Conservation (phyloP, 176 grass and related monocot species). For the Cenchrus americanus region DNA sequence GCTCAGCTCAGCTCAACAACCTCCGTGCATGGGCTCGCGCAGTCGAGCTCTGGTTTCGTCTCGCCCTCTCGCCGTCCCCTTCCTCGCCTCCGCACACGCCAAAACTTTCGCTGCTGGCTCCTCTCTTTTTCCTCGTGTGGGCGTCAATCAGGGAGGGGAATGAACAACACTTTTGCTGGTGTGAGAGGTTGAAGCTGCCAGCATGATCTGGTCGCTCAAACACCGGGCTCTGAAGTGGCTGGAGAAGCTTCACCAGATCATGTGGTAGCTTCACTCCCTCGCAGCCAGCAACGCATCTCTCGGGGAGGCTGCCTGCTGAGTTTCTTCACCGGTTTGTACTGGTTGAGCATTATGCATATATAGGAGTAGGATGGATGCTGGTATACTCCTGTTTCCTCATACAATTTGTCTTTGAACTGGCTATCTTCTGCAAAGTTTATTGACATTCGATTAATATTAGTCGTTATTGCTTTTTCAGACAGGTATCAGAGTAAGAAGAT, state of each 20-base stretch:
- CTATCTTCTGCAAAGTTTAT: too few species aligned
- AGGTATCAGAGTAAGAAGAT: background rate
- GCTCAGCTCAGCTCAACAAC: background rate
- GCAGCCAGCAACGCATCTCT: conserved; percentile 37
- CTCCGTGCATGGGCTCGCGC: conserved; percentile 33
- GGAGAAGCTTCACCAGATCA: conserved; percentile 45
- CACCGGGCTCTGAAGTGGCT: background rate
- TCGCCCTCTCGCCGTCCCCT: background rate
- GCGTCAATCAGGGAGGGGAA: background rate
- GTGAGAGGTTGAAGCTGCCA: conserved; percentile 76
- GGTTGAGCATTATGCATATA: background rate
- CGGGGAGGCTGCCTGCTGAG: background rate
- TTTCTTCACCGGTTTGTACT: background rate
- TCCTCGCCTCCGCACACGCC: background rate
- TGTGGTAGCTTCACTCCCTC: conserved; percentile 68
- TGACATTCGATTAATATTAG: background rate
- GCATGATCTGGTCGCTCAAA: conserved; percentile 59
- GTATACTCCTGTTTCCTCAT: background rate
- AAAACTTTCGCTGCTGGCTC: background rate
- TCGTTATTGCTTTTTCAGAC: conserved; percentile 10
- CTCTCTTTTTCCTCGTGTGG: background rate
- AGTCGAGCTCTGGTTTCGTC: conserved; percentile 33
- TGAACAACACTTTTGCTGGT: conserved; percentile 36
- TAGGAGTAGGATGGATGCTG: background rate
- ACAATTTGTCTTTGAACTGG: background rate